Evolutionary conservation across 1,284 basidiomycete species (phyloP), one percentile per base, ranked within the genome.

Genomic region (Ganoderma lucidum): DNA sequence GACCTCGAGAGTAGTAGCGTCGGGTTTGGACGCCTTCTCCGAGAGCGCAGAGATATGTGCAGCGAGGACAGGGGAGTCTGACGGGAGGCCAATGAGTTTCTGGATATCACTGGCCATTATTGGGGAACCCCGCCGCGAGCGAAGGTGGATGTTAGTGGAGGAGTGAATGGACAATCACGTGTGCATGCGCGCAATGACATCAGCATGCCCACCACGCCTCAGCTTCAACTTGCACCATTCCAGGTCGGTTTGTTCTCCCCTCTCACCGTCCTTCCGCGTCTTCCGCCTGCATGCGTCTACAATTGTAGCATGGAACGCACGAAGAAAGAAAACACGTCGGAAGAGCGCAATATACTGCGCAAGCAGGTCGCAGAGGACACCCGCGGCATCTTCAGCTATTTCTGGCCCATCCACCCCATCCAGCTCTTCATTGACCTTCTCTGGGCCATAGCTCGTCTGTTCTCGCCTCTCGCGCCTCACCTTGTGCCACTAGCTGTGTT

Each of bases 401-500:
- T 74, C 62, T 76, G 74, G 67, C 72, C 73, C 9, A 67, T 76
- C 60, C 75, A 73, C 41, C 79, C 79, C 32, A 60, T 79, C 48
- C 69, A 74, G 23, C 73, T 77, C 56, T 70, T 76, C 62, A 66
- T 74, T 60, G 72, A 77, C 67, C 62, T 78, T 39, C 51, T 76
- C 23, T 67, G 73, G 32, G 71, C 74, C 32, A 67, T 64, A 9
- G 72, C 73, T 8, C 71, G 71, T 23, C 65, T 78, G 10, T 65
- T 91, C 19, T 86, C 86, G 3, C 86, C 88, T 0, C 79, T 82
- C 55, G 82, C 86, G 6, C 86, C 88, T 5, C 86, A 86, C 66
- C 79, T 93, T 39, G 82, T 93, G 23, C 90, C 92, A 37, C 73
- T 93, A 35, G 71, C 86, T 44, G 85, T 93, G 42, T 91, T 84